Percentiles rank a stretch among this genome's conserved stretches.
Evolutionary conservation across 768 basidiomycete genomes (phyloP).

Genomic region (Tylopilus rubrobrunneus): DNA sequence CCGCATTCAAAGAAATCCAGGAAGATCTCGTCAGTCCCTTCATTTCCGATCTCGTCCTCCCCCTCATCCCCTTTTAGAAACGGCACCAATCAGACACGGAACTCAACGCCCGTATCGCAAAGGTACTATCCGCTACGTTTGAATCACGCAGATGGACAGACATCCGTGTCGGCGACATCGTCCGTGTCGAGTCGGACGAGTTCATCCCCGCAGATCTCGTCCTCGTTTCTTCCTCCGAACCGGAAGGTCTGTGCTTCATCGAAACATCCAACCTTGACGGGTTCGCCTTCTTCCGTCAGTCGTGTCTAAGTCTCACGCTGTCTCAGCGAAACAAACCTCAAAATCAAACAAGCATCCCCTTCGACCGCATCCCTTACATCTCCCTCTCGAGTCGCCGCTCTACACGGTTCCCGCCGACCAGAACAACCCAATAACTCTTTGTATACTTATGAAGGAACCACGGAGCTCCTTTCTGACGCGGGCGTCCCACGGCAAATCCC

Average conservation of each 20-base stretch:
- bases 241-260: constrained; percentile 95
- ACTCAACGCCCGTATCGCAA: constrained; percentile 77
- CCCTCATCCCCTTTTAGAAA: constrained; percentile 54
- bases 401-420: constrained; percentile 83
- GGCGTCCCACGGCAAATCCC: constrained; percentile 78
- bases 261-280: constrained; percentile 98
- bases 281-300: constrained; percentile 38
- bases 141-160: constrained; percentile 81
- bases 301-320: background rate
- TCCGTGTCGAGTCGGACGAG: constrained; percentile 86
- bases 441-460: constrained; percentile 89
- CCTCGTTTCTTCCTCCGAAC: constrained; percentile 85
- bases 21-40: constrained; percentile 67
- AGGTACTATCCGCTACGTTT: constrained; percentile 74
- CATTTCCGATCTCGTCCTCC: too few relatives aligned
- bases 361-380: constrained; percentile 77
- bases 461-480: constrained; percentile 55
- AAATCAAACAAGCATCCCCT: constrained; percentile 94
- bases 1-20: constrained; percentile 92
- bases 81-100: constrained; percentile 94
- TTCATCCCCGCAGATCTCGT: constrained; percentile 96
- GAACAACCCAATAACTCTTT: constrained; percentile 98
- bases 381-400: constrained; percentile 63
- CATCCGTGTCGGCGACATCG: constrained; percentile 86
- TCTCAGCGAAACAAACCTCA: constrained; percentile 90